Percentiles rank a stretch among this genome's conserved stretches.
These are phyloP conservation scores for Penicillium nucicola DNA, from an alignment of 495 filamentous ascomycete genomes.

Conservation along the genomic window DNA sequence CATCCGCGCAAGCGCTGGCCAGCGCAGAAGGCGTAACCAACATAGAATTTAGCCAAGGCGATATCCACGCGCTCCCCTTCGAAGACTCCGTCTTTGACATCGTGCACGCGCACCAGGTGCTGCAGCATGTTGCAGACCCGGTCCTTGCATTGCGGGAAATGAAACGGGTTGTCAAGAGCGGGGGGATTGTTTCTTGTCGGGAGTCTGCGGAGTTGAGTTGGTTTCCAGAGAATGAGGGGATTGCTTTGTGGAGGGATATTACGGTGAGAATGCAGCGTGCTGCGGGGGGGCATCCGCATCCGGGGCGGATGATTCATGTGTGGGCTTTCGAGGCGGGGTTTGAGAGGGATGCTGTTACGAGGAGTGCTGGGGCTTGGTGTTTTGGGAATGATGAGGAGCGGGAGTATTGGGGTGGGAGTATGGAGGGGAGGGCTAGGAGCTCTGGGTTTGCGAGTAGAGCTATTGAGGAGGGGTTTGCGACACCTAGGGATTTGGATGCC, in stretches of 20 bases:
- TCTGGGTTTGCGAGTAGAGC: constrained; percentile 39
- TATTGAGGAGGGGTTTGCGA: constrained; percentile 37
- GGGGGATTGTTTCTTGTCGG: constrained; percentile 53
- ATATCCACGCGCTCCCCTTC: constrained; percentile 45
- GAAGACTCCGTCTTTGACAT: constrained; percentile 55
- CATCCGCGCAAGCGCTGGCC: constrained; percentile 36
- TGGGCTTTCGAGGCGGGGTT: constrained; percentile 52
- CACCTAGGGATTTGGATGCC: constrained; percentile 31
- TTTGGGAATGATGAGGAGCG: constrained; percentile 44
- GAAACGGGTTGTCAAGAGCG: constrained; percentile 43
- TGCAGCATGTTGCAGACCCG: constrained; percentile 51
- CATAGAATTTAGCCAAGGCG: constrained; percentile 44
- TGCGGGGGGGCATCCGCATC: constrained; percentile 46
- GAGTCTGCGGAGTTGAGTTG: constrained; percentile 43
- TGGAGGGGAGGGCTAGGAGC: constrained; percentile 38
- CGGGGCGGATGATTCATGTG: constrained; percentile 43
- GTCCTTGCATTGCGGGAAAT: constrained; percentile 48
- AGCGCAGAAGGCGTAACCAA: constrained; percentile 40
- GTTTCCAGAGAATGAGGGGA: constrained; percentile 45
- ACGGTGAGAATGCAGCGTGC: constrained; percentile 28
- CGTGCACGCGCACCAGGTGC: constrained; percentile 55
- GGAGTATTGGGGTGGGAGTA: constrained; percentile 46
- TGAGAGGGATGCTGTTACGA: constrained; percentile 24
- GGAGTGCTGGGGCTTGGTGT: constrained; percentile 44
- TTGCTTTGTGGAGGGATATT: constrained; percentile 38